Conservation (phyloP, 2,329 filamentous ascomycete genomes). For the Penicillium rolfsii region DNA sequence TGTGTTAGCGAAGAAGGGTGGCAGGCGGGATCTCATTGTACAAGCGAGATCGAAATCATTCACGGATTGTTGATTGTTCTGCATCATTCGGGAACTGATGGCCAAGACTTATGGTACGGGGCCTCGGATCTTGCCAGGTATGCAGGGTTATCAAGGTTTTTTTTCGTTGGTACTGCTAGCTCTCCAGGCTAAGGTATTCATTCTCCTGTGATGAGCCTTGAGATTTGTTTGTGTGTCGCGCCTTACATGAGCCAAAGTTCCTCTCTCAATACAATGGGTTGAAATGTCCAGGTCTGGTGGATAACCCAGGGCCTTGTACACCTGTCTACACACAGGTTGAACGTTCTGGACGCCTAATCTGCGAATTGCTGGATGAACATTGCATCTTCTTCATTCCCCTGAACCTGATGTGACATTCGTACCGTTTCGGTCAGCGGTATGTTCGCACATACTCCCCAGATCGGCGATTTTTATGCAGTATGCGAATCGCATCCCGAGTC, state of each 20-base stretch:
- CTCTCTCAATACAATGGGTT: background rate
- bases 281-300: background rate
- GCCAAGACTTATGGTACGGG: constrained; percentile 1
- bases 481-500: background rate
- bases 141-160: constrained; percentile 9
- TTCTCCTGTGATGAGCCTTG: too few relatives aligned
- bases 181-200: background rate
- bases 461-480: constrained; percentile 19
- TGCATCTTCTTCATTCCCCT: background rate
- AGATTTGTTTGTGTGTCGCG: background rate
- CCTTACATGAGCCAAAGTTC: background rate
- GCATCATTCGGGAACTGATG: background rate
- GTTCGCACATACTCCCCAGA: constrained; percentile 23
- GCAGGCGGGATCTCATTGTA: background rate
- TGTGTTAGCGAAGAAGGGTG: background rate
- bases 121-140: constrained; percentile 10
- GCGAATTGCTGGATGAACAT: background rate
- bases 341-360: background rate
- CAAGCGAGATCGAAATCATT: background rate
- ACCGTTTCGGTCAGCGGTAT: constrained; percentile 18
- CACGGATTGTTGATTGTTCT: background rate
- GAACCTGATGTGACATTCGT: background rate
- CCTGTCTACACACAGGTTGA: background rate
- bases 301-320: background rate
- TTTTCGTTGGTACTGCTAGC: background rate